These are phyloP conservation scores for Lachancea sp. DNA, from an alignment of 805 yeast species.

Conservation along the genomic window DNA sequence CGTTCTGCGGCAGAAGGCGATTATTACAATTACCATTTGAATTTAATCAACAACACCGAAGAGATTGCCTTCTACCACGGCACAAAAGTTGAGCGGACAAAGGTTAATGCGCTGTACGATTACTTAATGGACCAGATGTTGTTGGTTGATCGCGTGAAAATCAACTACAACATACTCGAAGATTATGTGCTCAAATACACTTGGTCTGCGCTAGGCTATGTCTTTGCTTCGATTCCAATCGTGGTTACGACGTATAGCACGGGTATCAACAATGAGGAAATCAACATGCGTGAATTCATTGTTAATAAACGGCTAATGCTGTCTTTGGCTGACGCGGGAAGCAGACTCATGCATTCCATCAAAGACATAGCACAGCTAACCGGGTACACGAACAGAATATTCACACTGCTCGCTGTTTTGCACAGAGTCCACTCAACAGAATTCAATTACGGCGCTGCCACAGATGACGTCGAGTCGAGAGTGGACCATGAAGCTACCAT, in stretches of 20 bases:
- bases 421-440: slow-evolving; percentile 70
- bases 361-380: slow-evolving; percentile 87
- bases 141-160: slow-evolving; percentile 50
- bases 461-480: background rate
- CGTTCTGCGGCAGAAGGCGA: slow-evolving; percentile 82
- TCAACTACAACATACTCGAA: slow-evolving; percentile 67
- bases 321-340: slow-evolving; percentile 91
- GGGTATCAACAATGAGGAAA: slow-evolving; percentile 36
- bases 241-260: slow-evolving; percentile 46
- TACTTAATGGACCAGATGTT: slow-evolving; percentile 50
- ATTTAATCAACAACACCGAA: slow-evolving; percentile 81
- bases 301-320: slow-evolving; percentile 87
- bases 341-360: slow-evolving; percentile 87
- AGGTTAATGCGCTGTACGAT: slow-evolving; percentile 53
- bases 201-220: slow-evolving; percentile 94
- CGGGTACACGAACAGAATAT: slow-evolving; percentile 84
- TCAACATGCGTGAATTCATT: slow-evolving; percentile 78
- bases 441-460: slow-evolving; percentile 34
- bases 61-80: slow-evolving; percentile 95
- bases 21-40: slow-evolving; percentile 78
- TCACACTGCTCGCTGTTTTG: slow-evolving; percentile 63
- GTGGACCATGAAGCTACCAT: background rate
- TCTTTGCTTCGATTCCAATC: slow-evolving; percentile 86
- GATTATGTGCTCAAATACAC: slow-evolving; percentile 83
- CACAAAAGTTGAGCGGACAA: slow-evolving; percentile 64